These are phyloP conservation scores for Leishmania guyanensis DNA, from an alignment of 208 protist species.

Conservation along the genomic window DNA sequence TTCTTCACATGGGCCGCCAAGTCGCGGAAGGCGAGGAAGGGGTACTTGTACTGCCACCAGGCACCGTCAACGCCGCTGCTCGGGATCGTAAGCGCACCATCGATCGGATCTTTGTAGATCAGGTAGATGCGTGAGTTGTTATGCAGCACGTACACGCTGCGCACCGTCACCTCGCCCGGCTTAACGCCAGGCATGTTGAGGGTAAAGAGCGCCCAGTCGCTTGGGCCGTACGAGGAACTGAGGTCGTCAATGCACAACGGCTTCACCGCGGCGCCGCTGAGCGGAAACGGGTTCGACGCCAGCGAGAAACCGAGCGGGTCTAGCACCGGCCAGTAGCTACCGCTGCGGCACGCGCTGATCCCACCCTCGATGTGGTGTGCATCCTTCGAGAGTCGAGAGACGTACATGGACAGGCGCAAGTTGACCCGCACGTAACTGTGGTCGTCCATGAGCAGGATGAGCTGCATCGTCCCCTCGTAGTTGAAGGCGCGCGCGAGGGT, in stretches of 20 bases:
- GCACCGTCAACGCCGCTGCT: constrained; percentile 15
- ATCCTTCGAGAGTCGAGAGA: constrained; percentile 62
- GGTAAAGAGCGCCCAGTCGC: constrained; percentile 77
- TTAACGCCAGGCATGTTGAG: constrained; percentile 51
- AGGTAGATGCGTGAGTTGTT: constrained; percentile 60
- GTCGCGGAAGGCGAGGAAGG: constrained; percentile 81
- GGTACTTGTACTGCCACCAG: constrained; percentile 77
- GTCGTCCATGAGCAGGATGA: constrained; percentile 72
- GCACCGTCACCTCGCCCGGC: constrained; percentile 45
- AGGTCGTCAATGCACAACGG: constrained; percentile 72
- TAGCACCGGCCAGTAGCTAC: constrained; percentile 78
- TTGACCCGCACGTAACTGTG: constrained; percentile 40
- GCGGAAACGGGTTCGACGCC: constrained; percentile 55
- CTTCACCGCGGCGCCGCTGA: constrained; percentile 34
- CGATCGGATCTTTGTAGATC: constrained; percentile 59
- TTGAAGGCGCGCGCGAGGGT: constrained; percentile 49
- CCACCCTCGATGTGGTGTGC: constrained; percentile 38
- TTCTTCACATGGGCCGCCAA: constrained; percentile 42
- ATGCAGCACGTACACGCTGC: constrained; percentile 47
- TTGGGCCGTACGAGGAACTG: constrained; percentile 78
- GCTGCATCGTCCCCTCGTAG: constrained; percentile 59
- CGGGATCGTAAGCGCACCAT: constrained; percentile 39
- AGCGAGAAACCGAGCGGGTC: constrained; percentile 80
- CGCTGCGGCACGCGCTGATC: constrained; percentile 67
- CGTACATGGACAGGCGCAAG: constrained; percentile 70